Conservation (phyloP, 1,139 yeast species). For the Candida buenavistaensis region DNA sequence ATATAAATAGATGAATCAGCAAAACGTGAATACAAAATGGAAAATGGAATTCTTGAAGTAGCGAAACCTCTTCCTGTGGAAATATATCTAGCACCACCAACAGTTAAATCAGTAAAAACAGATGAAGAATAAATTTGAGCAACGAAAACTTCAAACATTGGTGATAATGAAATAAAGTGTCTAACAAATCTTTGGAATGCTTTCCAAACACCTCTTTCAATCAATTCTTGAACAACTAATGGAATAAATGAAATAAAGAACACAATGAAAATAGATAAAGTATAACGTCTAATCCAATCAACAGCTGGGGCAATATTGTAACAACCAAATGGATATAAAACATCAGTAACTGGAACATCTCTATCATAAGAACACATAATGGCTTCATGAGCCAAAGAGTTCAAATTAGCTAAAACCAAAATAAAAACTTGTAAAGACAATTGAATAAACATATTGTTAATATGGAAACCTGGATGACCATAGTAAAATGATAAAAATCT, state of each 20-base stretch:
- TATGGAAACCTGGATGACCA: conserved; percentile 89
- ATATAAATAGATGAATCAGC: conserved; percentile 96
- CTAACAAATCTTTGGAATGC: conserved; percentile 89
- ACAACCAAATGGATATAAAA: conserved; percentile 87
- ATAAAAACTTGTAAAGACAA: conserved; percentile 90
- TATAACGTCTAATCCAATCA: conserved; percentile 97
- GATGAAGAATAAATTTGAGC: conserved; percentile 97
- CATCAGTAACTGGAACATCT: conserved; percentile 84
- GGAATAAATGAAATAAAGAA: conserved; percentile 98
- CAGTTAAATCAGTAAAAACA: conserved; percentile 84
- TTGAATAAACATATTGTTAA: conserved; percentile 94
- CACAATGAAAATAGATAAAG: conserved; percentile 95
- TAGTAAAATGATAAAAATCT: conserved; percentile 53
- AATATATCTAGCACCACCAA: conserved; percentile 85
- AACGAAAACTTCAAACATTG: conserved; percentile 96
- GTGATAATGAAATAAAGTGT: conserved; percentile 87
- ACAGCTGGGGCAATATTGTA: conserved; percentile 87
- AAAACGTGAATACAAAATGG: conserved; percentile 92
- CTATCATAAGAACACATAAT: conserved; percentile 81
- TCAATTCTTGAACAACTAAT: conserved; percentile 91
- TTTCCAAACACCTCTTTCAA: conserved; percentile 97
- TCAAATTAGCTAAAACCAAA: conserved; percentile 89
- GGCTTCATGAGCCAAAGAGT: conserved; percentile 87
- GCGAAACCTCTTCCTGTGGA: conserved; percentile 69
- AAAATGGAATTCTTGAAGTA: conserved; percentile 96